A percentile compares a stretch with the other conserved stretches of the same genome.
These are phyloP conservation scores for Diaporthe ilicicola DNA, from an alignment of 2,329 filamentous ascomycete genomes.

Conservation along the genomic window DNA sequence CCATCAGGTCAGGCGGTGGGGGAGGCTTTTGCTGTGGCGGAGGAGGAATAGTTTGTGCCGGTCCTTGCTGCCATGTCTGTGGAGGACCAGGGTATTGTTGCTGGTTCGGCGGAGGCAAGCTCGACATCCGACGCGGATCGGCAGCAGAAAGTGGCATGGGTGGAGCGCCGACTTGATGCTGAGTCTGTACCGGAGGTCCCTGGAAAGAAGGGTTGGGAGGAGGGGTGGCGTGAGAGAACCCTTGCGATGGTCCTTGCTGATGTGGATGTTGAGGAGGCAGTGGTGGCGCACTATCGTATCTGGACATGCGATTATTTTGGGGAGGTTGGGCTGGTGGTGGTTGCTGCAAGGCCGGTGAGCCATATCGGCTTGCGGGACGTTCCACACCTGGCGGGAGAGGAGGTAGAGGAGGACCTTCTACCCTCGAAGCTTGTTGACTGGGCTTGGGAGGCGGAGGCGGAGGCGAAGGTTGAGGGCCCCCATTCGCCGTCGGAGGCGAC, in stretches of 20 bases:
- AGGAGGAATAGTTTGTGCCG: constrained; percentile 32
- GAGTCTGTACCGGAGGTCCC: constrained; percentile 12
- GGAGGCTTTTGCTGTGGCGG: constrained; percentile 47
- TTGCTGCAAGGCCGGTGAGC: constrained; percentile 10
- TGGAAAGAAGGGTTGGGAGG: constrained; percentile 41
- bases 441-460: constrained; percentile 66
- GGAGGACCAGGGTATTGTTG: constrained; percentile 39
- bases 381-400: constrained; percentile 45
- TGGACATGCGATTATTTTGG: constrained; percentile 41
- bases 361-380: constrained; percentile 37
- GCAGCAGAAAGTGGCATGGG: constrained; percentile 21
- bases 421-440: constrained; percentile 45
- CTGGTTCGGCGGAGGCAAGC: constrained; percentile 32
- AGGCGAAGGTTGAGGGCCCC: constrained; percentile 50
- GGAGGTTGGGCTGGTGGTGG: constrained; percentile 30
- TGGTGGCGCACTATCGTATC: constrained; percentile 45
- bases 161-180: constrained; percentile 36
- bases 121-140: constrained; percentile 29
- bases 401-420: constrained; percentile 42
- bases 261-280: constrained; percentile 37
- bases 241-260: constrained; percentile 20
- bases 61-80: constrained; percentile 35
- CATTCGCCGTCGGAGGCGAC: constrained; percentile 43
- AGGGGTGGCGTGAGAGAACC: constrained; percentile 36
- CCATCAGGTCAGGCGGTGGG: constrained; percentile 63